These are phyloP conservation scores for Blastosporella zonata DNA, from an alignment of 1,284 basidiomycete genomes.

Conservation along the genomic window DNA sequence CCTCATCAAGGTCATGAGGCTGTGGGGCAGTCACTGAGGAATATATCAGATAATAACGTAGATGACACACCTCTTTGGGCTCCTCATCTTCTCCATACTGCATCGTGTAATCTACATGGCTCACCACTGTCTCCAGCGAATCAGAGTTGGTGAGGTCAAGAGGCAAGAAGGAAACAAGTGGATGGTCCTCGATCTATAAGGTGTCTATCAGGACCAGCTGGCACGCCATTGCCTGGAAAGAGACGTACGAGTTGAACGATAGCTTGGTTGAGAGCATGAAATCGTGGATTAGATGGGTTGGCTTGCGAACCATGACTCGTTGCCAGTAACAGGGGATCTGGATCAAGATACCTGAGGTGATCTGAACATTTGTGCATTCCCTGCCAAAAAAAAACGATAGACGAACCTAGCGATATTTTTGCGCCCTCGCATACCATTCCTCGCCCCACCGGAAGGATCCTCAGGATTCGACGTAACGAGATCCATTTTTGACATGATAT, in stretches of 20 bases:
- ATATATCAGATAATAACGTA: background rate
- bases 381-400: constrained; percentile 14
- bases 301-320: constrained; percentile 62
- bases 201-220: background rate
- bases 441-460: constrained; percentile 56
- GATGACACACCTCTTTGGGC: constrained; percentile 71
- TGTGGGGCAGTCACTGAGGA: constrained; percentile 27
- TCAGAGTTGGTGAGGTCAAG: constrained; percentile 90
- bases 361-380: background rate
- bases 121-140: constrained; percentile 86
- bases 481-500: constrained; percentile 99
- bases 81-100: constrained; percentile 96
- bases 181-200: constrained; percentile 93
- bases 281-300: constrained; percentile 75
- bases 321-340: constrained; percentile 89
- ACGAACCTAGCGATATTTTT: constrained; percentile 75
- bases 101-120: constrained; percentile 96
- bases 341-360: constrained; percentile 80
- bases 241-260: constrained; percentile 85
- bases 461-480: constrained; percentile 71
- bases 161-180: constrained; percentile 95
- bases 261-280: constrained; percentile 92
- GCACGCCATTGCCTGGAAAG: background rate
- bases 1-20: constrained; percentile 87
- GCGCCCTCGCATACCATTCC: constrained; percentile 69